phyloP scores from a whole-genome alignment of 2,329 filamentous ascomycete species.

The Aplosporella prunicola region DNA sequence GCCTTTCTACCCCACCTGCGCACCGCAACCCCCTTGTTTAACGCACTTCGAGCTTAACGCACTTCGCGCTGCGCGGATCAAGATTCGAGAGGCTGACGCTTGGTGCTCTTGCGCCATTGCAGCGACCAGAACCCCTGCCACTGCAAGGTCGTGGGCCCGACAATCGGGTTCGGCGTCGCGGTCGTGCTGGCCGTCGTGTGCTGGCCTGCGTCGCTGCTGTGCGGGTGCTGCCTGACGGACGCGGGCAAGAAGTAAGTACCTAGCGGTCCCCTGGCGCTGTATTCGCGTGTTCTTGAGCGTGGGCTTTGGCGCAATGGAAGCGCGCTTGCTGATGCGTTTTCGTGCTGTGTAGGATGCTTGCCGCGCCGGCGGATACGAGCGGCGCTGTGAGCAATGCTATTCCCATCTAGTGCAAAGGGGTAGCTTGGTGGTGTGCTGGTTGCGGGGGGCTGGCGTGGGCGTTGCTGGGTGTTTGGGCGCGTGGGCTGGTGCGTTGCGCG shows the following conservation, averaged over 20 bases:
- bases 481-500: too few relatives aligned
- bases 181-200: slow-evolving; percentile 44
- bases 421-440: too few relatives aligned
- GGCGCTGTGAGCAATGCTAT: slow-evolving; percentile 42
- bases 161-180: slow-evolving; percentile 41
- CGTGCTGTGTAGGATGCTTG: slow-evolving; percentile 43
- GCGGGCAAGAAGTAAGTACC: slow-evolving; percentile 44
- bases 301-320: neutral
- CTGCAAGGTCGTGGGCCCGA: slow-evolving; percentile 49
- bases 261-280: neutral
- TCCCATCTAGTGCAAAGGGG: too few relatives aligned
- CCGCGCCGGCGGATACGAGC: slow-evolving; percentile 43
- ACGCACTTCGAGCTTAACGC: neutral
- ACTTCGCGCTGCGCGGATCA: neutral
- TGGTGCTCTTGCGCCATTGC: slow-evolving; percentile 6
- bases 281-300: neutral
- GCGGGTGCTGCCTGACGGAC: slow-evolving; percentile 47
- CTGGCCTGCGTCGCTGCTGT: slow-evolving; percentile 47
- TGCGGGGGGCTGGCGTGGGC: too few relatives aligned
- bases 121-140: slow-evolving; percentile 49
- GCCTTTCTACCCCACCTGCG: neutral
- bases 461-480: too few relatives aligned
- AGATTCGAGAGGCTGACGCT: too few relatives aligned
- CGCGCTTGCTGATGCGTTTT: neutral
- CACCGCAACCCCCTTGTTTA: neutral